Conservation (phyloP, 2,329 filamentous ascomycete species). For the Colletotrichum camelliae region DNA sequence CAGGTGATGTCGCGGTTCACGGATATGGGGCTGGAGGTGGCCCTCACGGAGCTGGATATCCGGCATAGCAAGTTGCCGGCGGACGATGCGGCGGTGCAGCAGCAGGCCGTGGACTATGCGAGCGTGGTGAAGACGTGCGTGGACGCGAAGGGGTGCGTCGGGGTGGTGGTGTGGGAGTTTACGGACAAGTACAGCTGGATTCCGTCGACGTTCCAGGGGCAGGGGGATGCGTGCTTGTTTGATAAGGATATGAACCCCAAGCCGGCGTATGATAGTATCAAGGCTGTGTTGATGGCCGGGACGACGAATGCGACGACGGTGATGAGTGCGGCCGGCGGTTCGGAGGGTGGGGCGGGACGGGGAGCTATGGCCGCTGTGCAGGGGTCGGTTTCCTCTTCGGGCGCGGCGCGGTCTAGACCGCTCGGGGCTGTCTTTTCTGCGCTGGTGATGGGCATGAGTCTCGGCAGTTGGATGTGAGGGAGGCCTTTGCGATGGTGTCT, state of each 20-base stretch:
- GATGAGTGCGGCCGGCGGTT: not conserved
- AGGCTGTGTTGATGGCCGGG: conserved; percentile 29
- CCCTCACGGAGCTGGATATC: conserved; percentile 74
- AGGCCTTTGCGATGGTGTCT: not conserved
- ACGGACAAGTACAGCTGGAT: conserved; percentile 48
- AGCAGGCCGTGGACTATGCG: conserved; percentile 54
- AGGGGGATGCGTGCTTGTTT: conserved; percentile 43
- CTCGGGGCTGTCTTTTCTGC: not conserved
- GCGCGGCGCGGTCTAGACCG: not conserved
- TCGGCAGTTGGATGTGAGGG: not conserved
- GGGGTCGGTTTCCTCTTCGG: not conserved
- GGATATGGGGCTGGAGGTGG: conserved; percentile 58
- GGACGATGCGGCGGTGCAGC: conserved; percentile 57
- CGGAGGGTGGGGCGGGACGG: not conserved
- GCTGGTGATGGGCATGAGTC: not conserved
- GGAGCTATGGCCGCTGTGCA: not conserved
- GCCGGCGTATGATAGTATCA: conserved; percentile 43
- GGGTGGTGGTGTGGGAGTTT: conserved; percentile 48
- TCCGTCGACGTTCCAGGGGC: conserved; percentile 38
- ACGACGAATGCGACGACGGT: not conserved
- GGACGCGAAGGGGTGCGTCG: conserved; percentile 40
- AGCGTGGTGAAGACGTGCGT: conserved; percentile 40
- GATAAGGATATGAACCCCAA: conserved; percentile 41
- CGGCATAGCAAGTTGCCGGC: conserved; percentile 58
- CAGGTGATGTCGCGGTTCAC: conserved; percentile 60